phyloP scores from a whole-genome alignment of 208 protist genomes.

The Wallacemonas sp. region DNA sequence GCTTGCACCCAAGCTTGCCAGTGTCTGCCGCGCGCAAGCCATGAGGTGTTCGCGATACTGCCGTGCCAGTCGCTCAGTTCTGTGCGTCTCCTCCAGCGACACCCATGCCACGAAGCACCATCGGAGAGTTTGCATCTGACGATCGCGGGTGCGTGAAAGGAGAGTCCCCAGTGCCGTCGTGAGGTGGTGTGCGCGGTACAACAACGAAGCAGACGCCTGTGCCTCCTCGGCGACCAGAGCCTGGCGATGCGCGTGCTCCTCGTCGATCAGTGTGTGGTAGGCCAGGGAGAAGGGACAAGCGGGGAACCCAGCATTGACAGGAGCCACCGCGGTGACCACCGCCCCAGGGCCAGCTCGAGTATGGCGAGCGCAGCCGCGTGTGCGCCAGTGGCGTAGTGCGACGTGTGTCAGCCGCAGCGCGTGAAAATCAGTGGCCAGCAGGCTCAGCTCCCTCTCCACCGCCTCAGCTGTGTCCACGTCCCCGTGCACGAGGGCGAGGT shows the following conservation, averaged over 20 bases:
- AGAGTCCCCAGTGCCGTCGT: constrained; percentile 6
- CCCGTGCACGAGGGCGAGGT: background rate
- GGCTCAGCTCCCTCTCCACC: background rate
- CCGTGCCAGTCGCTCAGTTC: background rate
- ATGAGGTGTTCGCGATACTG: constrained; percentile 13
- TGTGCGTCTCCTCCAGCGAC: constrained; percentile 15
- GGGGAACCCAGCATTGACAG: background rate
- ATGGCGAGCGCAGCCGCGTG: background rate
- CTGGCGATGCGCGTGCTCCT: background rate
- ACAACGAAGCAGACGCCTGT: background rate
- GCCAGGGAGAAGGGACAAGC: background rate
- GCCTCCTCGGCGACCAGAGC: background rate
- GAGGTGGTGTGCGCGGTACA: background rate
- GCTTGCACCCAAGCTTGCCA: background rate
- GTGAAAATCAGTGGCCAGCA: constrained; percentile 11
- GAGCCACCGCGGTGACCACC: background rate
- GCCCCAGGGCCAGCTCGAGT: background rate
- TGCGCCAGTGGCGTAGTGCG: background rate
- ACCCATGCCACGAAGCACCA: constrained; percentile 52
- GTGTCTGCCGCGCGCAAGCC: constrained; percentile 14
- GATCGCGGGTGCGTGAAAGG: background rate
- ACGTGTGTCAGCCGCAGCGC: background rate
- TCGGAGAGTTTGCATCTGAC: constrained; percentile 24
- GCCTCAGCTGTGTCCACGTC: background rate
- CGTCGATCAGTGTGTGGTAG: background rate